These are phyloP conservation scores for Claviceps sp. DNA, from an alignment of 2,329 filamentous ascomycete species.

Conservation along the genomic window DNA sequence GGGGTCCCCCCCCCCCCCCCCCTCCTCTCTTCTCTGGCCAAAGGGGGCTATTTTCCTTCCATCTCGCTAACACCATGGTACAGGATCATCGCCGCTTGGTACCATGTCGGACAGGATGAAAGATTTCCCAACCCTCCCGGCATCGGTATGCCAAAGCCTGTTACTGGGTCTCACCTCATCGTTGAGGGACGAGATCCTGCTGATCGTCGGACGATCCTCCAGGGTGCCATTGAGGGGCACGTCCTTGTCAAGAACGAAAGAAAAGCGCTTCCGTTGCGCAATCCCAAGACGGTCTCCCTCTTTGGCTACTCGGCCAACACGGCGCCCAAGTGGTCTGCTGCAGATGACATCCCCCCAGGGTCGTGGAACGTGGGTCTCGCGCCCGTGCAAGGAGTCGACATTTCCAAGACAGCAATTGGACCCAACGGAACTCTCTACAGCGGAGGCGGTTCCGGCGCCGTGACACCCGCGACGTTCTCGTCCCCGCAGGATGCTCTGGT, in stretches of 20 bases:
- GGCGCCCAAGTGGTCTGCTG: constrained; percentile 12
- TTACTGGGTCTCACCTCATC: constrained; percentile 34
- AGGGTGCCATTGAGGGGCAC: constrained; percentile 48
- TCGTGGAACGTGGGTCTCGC: background rate
- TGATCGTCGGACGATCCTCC: constrained; percentile 26
- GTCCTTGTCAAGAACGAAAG: constrained; percentile 50
- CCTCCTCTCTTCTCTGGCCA: no score
- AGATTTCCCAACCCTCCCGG: constrained; percentile 32
- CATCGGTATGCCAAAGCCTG: constrained; percentile 34
- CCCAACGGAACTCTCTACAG: constrained; percentile 26
- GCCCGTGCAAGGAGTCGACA: background rate
- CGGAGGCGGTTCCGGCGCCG: constrained; percentile 35
- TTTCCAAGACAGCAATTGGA: constrained; percentile 17
- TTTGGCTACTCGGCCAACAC: constrained; percentile 45
- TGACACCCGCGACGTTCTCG: constrained; percentile 30
- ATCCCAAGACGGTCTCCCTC: constrained; percentile 37
- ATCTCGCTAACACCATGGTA: background rate
- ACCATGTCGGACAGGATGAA: constrained; percentile 37
- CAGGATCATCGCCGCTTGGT: constrained; percentile 39
- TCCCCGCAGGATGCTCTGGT: constrained; percentile 42
- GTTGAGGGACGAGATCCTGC: constrained; percentile 40
- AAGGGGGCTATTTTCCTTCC: background rate
- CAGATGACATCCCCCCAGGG: background rate
- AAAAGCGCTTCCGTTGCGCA: constrained; percentile 37
- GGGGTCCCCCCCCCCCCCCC: no score